These are phyloP conservation scores for Trifolium pratense DNA, from an alignment of 306 rosid genomes.

Conservation along the genomic window DNA sequence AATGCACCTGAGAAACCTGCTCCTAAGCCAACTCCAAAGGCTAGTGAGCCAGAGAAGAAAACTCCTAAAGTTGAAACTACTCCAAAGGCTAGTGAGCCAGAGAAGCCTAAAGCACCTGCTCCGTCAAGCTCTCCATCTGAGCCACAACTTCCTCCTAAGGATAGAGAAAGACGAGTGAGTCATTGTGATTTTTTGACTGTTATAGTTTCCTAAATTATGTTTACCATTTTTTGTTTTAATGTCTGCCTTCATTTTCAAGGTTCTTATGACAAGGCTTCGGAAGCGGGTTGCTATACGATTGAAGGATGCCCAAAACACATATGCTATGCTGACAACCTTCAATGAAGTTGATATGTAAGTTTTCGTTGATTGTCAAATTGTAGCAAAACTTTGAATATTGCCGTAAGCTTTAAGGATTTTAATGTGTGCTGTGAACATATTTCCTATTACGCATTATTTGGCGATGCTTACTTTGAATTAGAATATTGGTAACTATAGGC, in stretches of 20 bases:
- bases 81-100: no score
- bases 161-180: constrained; percentile 80
- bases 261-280: constrained; percentile 86
- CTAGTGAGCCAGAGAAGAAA: constrained; percentile 50
- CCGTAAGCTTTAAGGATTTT: constrained; percentile 12
- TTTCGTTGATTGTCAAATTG: constrained; percentile 10
- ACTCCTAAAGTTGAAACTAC: background rate
- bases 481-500: constrained; percentile 7
- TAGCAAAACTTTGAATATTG: constrained; percentile 17
- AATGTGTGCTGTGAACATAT: background rate
- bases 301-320: constrained; percentile 91
- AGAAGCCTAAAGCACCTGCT: constrained; percentile 50
- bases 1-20: constrained; percentile 53
- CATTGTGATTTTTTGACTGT: constrained; percentile 26
- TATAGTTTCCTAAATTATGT: constrained; percentile 27
- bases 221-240: constrained; percentile 28
- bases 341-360: constrained; percentile 90
- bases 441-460: constrained; percentile 1
- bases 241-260: constrained; percentile 49
- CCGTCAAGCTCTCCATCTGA: constrained; percentile 64
- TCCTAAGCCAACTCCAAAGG: constrained; percentile 55
- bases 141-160: constrained; percentile 87
- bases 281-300: constrained; percentile 71
- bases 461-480: constrained; percentile 27
- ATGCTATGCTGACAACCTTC: constrained; percentile 84